These are phyloP conservation scores for Actinomortierella ambigua DNA, from an alignment of 371 early-diverging fungal species.

Conservation along the genomic window DNA sequence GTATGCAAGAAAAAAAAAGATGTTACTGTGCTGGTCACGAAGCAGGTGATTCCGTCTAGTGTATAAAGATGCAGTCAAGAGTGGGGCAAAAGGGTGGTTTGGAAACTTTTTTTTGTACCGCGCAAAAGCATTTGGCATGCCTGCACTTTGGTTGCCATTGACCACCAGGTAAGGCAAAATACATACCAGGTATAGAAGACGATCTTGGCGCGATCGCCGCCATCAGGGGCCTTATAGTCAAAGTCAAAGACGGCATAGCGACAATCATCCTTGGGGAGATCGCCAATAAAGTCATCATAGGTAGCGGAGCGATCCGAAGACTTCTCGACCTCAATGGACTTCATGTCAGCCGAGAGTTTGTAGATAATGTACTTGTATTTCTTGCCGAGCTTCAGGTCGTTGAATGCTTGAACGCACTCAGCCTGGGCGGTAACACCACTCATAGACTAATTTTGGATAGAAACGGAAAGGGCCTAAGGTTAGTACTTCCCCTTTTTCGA, in stretches of 20 bases:
- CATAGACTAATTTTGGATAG: slow-evolving; percentile 14
- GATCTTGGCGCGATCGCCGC: slow-evolving; percentile 72
- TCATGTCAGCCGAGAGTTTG: slow-evolving; percentile 61
- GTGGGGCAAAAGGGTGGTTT: too few relatives aligned
- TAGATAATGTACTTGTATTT: slow-evolving; percentile 66
- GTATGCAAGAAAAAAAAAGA: neutral
- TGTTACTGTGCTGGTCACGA: too few relatives aligned
- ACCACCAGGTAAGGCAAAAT: neutral
- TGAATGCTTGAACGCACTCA: slow-evolving; percentile 55
- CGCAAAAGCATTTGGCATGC: too few relatives aligned
- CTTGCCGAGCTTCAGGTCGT: slow-evolving; percentile 64
- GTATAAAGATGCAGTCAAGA: too few relatives aligned
- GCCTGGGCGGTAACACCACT: slow-evolving; percentile 63
- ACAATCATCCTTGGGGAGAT: slow-evolving; percentile 65
- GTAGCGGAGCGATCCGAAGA: slow-evolving; percentile 34
- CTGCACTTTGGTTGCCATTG: too few relatives aligned
- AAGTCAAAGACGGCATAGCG: slow-evolving; percentile 79
- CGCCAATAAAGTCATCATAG: slow-evolving; percentile 62
- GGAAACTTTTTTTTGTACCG: too few relatives aligned
- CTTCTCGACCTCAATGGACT: slow-evolving; percentile 60
- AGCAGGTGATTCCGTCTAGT: too few relatives aligned
- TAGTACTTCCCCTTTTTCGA: too few relatives aligned
- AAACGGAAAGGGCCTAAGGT: neutral
- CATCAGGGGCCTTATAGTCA: slow-evolving; percentile 54
- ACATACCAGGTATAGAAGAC: slow-evolving; percentile 68